Percentiles rank a stretch among this genome's conserved stretches.
Conservation (phyloP, 83 land plant genomes). For the Picea mariana region DNA sequence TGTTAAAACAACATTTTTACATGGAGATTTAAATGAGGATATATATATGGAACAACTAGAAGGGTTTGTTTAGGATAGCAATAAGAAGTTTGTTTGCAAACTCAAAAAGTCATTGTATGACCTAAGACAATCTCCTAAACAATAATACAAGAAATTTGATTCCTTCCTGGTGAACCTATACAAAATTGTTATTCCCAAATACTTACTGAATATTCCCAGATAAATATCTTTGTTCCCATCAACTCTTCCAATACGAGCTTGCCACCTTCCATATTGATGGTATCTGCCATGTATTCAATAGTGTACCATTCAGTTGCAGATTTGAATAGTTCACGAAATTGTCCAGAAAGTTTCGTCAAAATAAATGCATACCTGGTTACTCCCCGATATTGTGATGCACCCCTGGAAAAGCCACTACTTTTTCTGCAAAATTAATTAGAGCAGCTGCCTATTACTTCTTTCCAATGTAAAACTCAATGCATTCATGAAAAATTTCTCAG, state of each 20-base stretch:
- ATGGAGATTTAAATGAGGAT: too few species aligned
- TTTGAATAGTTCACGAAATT: too few species aligned
- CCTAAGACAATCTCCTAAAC: too few species aligned
- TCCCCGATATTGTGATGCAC: slow-evolving; percentile 83
- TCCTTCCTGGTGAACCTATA: too few species aligned
- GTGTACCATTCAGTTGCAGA: too few species aligned
- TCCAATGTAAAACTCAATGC: not conserved
- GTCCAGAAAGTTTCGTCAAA: too few species aligned
- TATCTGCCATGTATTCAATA: slow-evolving; percentile 23
- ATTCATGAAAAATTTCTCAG: not conserved
- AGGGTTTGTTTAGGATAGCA: too few species aligned
- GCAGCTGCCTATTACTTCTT: not conserved
- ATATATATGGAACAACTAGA: too few species aligned
- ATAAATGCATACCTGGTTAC: slow-evolving; percentile 62
- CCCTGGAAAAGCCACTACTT: slow-evolving; percentile 90
- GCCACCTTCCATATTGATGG: slow-evolving; percentile 73
- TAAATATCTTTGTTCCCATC: slow-evolving; percentile 72
- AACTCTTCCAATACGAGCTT: slow-evolving; percentile 67
- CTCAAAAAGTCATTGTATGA: too few species aligned
- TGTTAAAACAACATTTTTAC: too few species aligned
- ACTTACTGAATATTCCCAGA: slow-evolving; percentile 71
- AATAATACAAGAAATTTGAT: too few species aligned
- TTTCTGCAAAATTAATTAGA: slow-evolving; percentile 38
- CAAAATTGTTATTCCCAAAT: not conserved
- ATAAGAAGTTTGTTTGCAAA: too few species aligned